Percentiles rank a stretch among this genome's conserved stretches.
Conservation (phyloP, 2,329 filamentous ascomycete genomes). For the Fusarium sp. region DNA sequence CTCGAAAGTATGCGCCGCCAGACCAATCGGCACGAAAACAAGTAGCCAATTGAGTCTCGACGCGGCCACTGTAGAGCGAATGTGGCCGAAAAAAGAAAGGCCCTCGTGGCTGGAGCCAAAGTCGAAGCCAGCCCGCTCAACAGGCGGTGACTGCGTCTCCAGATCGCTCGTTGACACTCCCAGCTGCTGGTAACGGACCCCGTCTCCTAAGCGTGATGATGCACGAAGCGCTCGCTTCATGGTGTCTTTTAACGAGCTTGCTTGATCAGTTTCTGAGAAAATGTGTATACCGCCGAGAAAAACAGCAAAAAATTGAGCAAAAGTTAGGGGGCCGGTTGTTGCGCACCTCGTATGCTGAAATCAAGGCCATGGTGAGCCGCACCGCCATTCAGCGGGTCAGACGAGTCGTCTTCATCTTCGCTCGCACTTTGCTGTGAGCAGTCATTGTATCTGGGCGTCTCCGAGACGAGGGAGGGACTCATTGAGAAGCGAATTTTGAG, state of each 20-base stretch:
- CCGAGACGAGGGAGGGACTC: slow-evolving; percentile 37
- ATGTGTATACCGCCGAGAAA: background rate
- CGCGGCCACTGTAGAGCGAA: slow-evolving; percentile 49
- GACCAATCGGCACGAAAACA: slow-evolving; percentile 77
- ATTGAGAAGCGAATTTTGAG: slow-evolving; percentile 21
- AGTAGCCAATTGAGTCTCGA: slow-evolving; percentile 74
- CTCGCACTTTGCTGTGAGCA: slow-evolving; percentile 39
- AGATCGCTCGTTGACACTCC: slow-evolving; percentile 38
- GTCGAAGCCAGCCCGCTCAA: slow-evolving; percentile 32
- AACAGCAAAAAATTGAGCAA: background rate
- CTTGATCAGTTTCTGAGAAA: slow-evolving; percentile 21
- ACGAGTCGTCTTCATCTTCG: slow-evolving; percentile 40
- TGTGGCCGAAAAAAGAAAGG: slow-evolving; percentile 39
- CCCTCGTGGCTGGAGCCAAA: slow-evolving; percentile 18
- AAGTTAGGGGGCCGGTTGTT: background rate
- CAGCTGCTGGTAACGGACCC: slow-evolving; percentile 43
- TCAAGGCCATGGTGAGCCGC: slow-evolving; percentile 28
- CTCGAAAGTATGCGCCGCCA: slow-evolving; percentile 62
- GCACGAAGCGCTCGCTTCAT: slow-evolving; percentile 43
- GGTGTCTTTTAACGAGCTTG: slow-evolving; percentile 31
- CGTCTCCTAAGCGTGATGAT: slow-evolving; percentile 40
- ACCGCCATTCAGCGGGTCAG: slow-evolving; percentile 21
- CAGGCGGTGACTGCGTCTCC: slow-evolving; percentile 40
- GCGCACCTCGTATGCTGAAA: slow-evolving; percentile 37
- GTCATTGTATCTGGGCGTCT: slow-evolving; percentile 41